Evolutionary conservation across 305 asterid species (phyloP).

Genomic region (Rubia tinctorum): DNA sequence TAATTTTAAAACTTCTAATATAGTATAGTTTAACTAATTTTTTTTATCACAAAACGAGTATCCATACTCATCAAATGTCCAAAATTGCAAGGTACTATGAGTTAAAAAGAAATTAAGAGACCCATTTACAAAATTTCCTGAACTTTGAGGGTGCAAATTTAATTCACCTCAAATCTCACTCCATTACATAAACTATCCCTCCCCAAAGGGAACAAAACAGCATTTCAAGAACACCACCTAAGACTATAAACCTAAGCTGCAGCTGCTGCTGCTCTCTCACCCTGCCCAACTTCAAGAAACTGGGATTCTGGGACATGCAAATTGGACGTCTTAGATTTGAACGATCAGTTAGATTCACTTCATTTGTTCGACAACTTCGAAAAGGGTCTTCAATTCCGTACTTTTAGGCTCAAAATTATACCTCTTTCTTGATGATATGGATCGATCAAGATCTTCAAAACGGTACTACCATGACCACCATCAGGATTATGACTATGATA

Average conservation of each 20-base stretch:
- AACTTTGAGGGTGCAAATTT: not conserved
- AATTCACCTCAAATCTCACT: slow-evolving; percentile 1
- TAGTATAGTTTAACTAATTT: too few relatives aligned
- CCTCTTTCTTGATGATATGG: slow-evolving; percentile 35
- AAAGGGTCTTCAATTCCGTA: not conserved
- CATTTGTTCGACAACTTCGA: not conserved
- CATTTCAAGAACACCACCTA: not conserved
- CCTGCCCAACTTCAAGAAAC: slow-evolving; percentile 5
- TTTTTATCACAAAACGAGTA: too few relatives aligned
- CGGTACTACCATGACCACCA: slow-evolving; percentile 65
- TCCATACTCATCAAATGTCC: too few relatives aligned
- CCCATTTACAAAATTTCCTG: not conserved
- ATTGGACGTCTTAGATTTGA: not conserved
- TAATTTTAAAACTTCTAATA: too few relatives aligned
- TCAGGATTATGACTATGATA: slow-evolving; percentile 64
- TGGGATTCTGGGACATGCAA: not conserved
- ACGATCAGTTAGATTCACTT: not conserved
- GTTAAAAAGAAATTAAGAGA: not conserved
- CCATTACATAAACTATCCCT: not conserved
- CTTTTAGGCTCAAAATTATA: not conserved
- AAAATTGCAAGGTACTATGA: too few relatives aligned
- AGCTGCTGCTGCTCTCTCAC: not conserved
- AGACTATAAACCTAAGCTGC: slow-evolving; percentile 13
- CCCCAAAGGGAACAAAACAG: not conserved
- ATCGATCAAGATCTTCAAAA: slow-evolving; percentile 84